Base-by-base conservation (phyloP, 78 protist genomes). In the Emiliania huxleyi region DNA sequence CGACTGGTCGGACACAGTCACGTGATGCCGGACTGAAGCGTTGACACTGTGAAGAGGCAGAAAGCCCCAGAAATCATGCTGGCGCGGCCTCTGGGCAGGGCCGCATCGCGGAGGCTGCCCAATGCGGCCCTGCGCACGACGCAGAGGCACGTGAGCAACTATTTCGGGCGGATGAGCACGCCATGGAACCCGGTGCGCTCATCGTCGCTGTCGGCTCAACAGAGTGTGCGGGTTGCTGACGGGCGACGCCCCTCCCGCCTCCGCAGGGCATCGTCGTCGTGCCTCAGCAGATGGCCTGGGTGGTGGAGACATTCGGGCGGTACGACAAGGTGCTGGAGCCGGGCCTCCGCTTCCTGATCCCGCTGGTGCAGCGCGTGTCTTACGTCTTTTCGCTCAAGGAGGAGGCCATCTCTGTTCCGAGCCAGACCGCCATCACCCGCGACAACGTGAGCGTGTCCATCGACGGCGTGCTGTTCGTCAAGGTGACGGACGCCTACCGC, bases 241-340 rank as follows among this genome's bases (percentile, higher is more conserved):
- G 12, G 23, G 33, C n/a, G 37, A 5, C 38, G 3, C 37, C 75
- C 11, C 38, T 26, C 75, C 3, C 37, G 37, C 33, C 75, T 69
- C 37, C 75, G 12, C 75, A 69, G 75, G 87, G 87, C 26, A n/a
- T 77, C 18, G 43, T 37, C 49, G 45, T 77, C 38, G 97, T 96
- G 49, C 97, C 97, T 38, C 97, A 95, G 90, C 97, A 95, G 19
- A 88, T 46, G 73, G 94, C 95, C 0, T 93, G 81, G 93, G 93
- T 95, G 26, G 79, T 96, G 6, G 98, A 96, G 91, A 71, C 96
- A 21, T 77, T 96, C 69, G 98, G 98, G 0, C 23, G 45, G 88
- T 96, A 44, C 90, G 29, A 62, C 88, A 40, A 37, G 0, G 56
- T 90, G 43, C 75, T 96, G 33, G 71, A 73, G 35, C 94, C 97